Percentiles rank a stretch among this genome's conserved stretches.
phyloP scores from a whole-genome alignment of 257 asterid species.

The Nicotiana otophora region DNA sequence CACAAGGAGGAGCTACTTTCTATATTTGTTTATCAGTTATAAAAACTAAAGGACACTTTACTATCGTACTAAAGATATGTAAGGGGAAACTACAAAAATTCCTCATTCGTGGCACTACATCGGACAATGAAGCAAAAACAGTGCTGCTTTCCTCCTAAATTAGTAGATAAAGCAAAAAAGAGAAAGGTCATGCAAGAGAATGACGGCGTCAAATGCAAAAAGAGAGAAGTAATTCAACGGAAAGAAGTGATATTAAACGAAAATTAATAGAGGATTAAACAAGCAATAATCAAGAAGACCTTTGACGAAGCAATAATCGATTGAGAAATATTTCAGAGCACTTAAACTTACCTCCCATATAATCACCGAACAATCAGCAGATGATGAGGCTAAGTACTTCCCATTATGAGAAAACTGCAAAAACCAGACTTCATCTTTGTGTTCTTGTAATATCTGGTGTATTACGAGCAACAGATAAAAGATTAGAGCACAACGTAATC shows the following conservation, averaged over 20 bases:
- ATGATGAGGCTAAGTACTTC: slow-evolving; percentile 74
- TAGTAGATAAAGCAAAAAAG: neutral
- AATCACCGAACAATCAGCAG: slow-evolving; percentile 55
- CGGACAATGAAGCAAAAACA: neutral
- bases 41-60: neutral
- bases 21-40: neutral
- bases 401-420: slow-evolving; percentile 83
- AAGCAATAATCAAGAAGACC: neutral
- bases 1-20: neutral
- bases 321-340: neutral
- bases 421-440: slow-evolving; percentile 71
- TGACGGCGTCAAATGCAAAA: neutral
- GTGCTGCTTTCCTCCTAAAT: neutral
- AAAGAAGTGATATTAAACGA: neutral
- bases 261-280: neutral
- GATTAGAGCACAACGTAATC: neutral
- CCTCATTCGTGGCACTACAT: neutral
- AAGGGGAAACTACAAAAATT: neutral
- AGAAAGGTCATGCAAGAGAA: neutral
- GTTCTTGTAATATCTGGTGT: slow-evolving; percentile 55
- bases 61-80: neutral
- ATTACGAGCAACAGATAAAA: slow-evolving; percentile 6
- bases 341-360: slow-evolving; percentile 69
- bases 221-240: neutral
- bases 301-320: neutral